A percentile compares a stretch with the other conserved stretches of the same genome.
phyloP scores from a whole-genome alignment of 257 asterid genomes.

The Przewalskia tangutica region DNA sequence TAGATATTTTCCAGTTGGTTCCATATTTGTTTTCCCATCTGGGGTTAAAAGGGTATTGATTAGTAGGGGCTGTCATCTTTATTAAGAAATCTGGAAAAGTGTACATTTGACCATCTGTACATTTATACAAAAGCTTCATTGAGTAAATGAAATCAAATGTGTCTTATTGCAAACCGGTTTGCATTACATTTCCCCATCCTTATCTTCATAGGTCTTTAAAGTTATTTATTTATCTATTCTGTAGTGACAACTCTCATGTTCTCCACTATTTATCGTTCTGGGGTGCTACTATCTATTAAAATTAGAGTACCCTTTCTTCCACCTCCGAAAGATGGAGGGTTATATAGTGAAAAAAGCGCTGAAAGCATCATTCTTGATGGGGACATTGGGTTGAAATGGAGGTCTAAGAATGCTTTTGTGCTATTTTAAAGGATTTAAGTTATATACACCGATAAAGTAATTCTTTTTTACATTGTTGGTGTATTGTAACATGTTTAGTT shows the following conservation, averaged over 20 bases:
- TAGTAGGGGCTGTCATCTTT: conserved; percentile 2
- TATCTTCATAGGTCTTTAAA: not conserved
- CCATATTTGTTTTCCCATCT: not conserved
- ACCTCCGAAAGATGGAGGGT: too few relatives aligned
- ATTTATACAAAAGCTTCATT: conserved; percentile 6
- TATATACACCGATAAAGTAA: too few relatives aligned
- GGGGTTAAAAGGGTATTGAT: not conserved
- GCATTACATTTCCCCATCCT: not conserved
- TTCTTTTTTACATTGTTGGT: too few relatives aligned
- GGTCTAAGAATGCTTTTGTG: too few relatives aligned
- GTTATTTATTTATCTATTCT: not conserved
- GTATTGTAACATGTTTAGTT: not conserved
- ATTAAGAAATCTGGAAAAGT: not conserved
- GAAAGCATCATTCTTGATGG: too few relatives aligned
- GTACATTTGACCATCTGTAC: conserved; percentile 10
- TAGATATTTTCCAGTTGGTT: not conserved
- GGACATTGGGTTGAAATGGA: too few relatives aligned
- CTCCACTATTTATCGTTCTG: not conserved
- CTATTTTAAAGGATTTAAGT: too few relatives aligned
- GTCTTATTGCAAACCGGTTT: not conserved
- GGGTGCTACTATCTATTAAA: not conserved
- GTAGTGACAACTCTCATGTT: not conserved
- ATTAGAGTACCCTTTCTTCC: too few relatives aligned
- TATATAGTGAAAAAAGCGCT: too few relatives aligned
- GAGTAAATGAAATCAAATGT: not conserved